Base-by-base conservation (phyloP, 768 basidiomycete species). In the Ramaria rubella region DNA sequence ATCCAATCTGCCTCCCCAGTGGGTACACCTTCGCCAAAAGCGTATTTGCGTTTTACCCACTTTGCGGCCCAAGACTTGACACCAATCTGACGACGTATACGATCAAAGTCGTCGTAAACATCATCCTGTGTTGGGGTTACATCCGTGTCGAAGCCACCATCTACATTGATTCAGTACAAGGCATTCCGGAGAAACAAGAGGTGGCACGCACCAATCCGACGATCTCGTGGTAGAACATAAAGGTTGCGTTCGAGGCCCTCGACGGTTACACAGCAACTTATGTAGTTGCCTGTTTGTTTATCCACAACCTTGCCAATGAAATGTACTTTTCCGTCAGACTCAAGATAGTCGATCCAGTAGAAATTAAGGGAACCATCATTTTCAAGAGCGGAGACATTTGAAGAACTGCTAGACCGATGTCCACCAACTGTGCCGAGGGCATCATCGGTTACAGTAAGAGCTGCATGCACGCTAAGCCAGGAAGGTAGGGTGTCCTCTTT, bases 301-400 rank as follows among this genome's bases (percentile, higher is more conserved):
- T 94, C 92, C 62, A 87, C 82, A 42, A 94, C 80, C 71, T 98
- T 98, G 6, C 96, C 96, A 43, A 90, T 81, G 61, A 99, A 87
- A 67, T 91, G 87, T 3, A 99, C 74, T 58, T 80, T 82, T 15
- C 94, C 95, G 15, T 87, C 81, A 48, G 81, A 79, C 67, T 98
- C 93, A 31, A 94, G 81, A 64, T 92, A 92, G 66, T 99, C 96
- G 21, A 97, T 75, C 96, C 96, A 99, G 75, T 86, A 99, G 76
- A 99, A 94, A 26, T 80, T 81, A 14, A 98, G 72, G 3, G 84
- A 87, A 1, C 91, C 93, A 61, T 96, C 92, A 4, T 80, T 72
- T 65, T 97, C 91, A 2, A 94, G 76, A 0, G 85, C 86, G 40
- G 79, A 78, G 6, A 83, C 61, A 21, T 75, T 70, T 66, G 66